Percentiles rank a stretch among this genome's conserved stretches.
These are phyloP conservation scores for Paracorniculantispora psalliotae DNA, from an alignment of 2,329 filamentous ascomycete species.

Conservation along the genomic window DNA sequence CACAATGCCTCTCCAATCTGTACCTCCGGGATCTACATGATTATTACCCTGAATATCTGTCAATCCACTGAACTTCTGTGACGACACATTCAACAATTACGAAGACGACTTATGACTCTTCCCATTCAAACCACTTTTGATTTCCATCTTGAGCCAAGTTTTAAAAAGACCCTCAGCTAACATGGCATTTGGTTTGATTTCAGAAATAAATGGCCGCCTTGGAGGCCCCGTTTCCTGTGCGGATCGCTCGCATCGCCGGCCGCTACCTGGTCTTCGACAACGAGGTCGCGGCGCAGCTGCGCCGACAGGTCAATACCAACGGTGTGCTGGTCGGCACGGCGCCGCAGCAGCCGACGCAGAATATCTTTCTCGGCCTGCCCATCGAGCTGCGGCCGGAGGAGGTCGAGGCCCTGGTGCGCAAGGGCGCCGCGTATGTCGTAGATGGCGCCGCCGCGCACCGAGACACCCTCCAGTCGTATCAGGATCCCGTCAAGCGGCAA, in stretches of 20 bases:
- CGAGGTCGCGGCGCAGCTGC: slow-evolving; percentile 70
- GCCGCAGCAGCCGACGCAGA: slow-evolving; percentile 90
- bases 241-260: slow-evolving; percentile 74
- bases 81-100: slow-evolving; percentile 39
- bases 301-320: slow-evolving; percentile 76
- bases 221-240: slow-evolving; percentile 45
- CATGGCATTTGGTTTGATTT: not conserved
- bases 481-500: slow-evolving; percentile 48
- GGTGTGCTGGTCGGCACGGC: slow-evolving; percentile 83
- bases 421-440: slow-evolving; percentile 70
- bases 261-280: slow-evolving; percentile 89
- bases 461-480: slow-evolving; percentile 53
- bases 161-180: not conserved
- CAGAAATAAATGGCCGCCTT: slow-evolving; percentile 17
- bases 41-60: slow-evolving; percentile 52
- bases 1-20: not conserved
- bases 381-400: slow-evolving; percentile 90
- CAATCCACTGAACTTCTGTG: slow-evolving; percentile 53
- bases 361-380: slow-evolving; percentile 84
- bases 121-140: not conserved
- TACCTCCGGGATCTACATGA: slow-evolving; percentile 33
- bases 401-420: slow-evolving; percentile 72
- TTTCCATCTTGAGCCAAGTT: not conserved
- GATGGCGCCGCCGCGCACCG: slow-evolving; percentile 73
- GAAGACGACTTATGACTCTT: slow-evolving; percentile 40